A percentile compares a stretch with the other conserved stretches of the same genome.
These are phyloP conservation scores for Sporobolomyces pararoseus DNA, from an alignment of 768 basidiomycete species.

Conservation along the genomic window DNA sequence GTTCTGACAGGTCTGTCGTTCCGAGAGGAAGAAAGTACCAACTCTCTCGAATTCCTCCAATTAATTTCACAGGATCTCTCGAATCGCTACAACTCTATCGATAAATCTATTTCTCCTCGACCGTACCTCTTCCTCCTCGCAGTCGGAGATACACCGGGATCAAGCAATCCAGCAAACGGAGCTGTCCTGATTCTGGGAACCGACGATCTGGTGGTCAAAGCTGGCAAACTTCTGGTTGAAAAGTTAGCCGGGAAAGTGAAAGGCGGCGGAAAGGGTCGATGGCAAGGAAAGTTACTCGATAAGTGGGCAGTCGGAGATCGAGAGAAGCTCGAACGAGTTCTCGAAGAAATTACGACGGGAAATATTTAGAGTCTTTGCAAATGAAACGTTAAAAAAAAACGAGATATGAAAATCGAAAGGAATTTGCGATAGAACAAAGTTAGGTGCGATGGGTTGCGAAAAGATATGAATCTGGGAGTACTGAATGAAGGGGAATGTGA, in stretches of 20 bases:
- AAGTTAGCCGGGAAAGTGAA: slow-evolving; percentile 56
- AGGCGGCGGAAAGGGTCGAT: slow-evolving; percentile 71
- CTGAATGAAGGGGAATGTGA: too few relatives aligned
- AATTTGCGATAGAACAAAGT: neutral
- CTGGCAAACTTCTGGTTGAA: slow-evolving; percentile 28
- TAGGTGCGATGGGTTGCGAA: too few relatives aligned
- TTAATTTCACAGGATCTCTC: slow-evolving; percentile 32
- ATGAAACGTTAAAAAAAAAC: too few relatives aligned
- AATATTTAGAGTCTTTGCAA: too few relatives aligned
- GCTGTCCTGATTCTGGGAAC: slow-evolving; percentile 60
- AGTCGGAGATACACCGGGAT: slow-evolving; percentile 42
- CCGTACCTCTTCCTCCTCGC: slow-evolving; percentile 42
- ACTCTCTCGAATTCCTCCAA: slow-evolving; percentile 42
- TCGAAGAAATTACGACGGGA: neutral
- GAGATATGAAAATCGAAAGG: neutral
- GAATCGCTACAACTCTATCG: neutral
- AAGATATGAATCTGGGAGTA: too few relatives aligned
- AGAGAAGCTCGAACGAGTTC: slow-evolving; percentile 7
- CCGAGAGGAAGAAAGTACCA: slow-evolving; percentile 44
- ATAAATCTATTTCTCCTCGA: too few relatives aligned
- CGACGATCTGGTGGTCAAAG: slow-evolving; percentile 59
- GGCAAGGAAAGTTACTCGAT: slow-evolving; percentile 74
- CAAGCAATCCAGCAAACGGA: slow-evolving; percentile 55
- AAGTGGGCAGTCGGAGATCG: slow-evolving; percentile 57
- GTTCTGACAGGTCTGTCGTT: neutral